Percentiles rank a stretch among this genome's conserved stretches.
phyloP scores from a whole-genome alignment of 2,329 filamentous ascomycete species.

The Nigrospora oryzae region DNA sequence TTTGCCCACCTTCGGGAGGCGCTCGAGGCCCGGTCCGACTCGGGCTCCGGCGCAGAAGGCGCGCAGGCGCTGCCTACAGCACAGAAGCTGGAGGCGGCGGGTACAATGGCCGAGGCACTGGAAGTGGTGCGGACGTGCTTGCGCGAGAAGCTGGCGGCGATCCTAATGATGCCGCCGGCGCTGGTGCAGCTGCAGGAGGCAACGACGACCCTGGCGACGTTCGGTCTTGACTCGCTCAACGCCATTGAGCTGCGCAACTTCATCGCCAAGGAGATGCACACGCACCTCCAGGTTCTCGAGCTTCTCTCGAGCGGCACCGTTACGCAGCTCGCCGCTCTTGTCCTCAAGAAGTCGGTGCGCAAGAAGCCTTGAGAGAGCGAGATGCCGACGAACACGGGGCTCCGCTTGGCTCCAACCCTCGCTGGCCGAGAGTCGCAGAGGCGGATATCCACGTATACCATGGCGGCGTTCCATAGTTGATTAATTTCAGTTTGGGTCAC shows the following conservation, averaged over 20 bases:
- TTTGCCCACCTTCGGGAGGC: slow-evolving; percentile 38
- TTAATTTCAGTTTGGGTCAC: too few relatives aligned
- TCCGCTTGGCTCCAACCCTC: too few relatives aligned
- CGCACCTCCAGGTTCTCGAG: slow-evolving; percentile 46
- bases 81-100: slow-evolving; percentile 11
- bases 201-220: slow-evolving; percentile 9
- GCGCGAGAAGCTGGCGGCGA: slow-evolving; percentile 35
- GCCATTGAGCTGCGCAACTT: slow-evolving; percentile 42
- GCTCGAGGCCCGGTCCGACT: slow-evolving; percentile 21
- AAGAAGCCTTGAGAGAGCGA: not conserved
- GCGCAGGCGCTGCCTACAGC: slow-evolving; percentile 31
- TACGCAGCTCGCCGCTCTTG: not conserved
- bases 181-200: slow-evolving; percentile 30
- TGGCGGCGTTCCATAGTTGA: too few relatives aligned
- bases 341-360: not conserved
- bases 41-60: slow-evolving; percentile 18
- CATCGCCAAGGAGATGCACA: slow-evolving; percentile 38
- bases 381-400: too few relatives aligned
- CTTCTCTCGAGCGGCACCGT: slow-evolving; percentile 38
- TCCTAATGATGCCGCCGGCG: slow-evolving; percentile 37
- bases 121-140: slow-evolving; percentile 33
- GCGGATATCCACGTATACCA: too few relatives aligned
- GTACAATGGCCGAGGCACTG: slow-evolving; percentile 31
- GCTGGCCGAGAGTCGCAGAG: too few relatives aligned
- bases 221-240: slow-evolving; percentile 37